These are phyloP conservation scores for Komagataella pastoris DNA, from an alignment of 805 yeast species.

Conservation along the genomic window DNA sequence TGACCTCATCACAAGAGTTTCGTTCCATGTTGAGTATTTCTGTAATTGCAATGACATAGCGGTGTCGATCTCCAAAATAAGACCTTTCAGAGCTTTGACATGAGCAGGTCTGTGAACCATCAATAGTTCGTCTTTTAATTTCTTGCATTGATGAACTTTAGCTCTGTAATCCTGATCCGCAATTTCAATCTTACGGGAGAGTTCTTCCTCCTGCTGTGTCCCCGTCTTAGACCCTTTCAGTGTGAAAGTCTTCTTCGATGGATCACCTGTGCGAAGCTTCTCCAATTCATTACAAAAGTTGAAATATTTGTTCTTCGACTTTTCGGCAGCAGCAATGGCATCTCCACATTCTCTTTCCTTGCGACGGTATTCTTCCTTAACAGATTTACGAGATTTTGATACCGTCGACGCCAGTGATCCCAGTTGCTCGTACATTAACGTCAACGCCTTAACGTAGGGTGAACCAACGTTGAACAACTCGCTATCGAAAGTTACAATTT, in stretches of 20 bases:
- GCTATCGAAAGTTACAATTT: slow-evolving; percentile 68
- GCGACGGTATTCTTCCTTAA: slow-evolving; percentile 72
- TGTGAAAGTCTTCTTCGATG: slow-evolving; percentile 69
- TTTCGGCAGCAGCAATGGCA: slow-evolving; percentile 72
- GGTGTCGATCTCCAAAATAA: slow-evolving; percentile 77
- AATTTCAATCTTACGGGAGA: slow-evolving; percentile 61
- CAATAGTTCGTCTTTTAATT: slow-evolving; percentile 60
- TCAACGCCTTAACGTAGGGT: slow-evolving; percentile 67
- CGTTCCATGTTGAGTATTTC: slow-evolving; percentile 79
- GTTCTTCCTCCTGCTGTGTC: slow-evolving; percentile 84
- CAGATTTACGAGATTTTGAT: slow-evolving; percentile 55
- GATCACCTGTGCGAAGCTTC: slow-evolving; percentile 67
- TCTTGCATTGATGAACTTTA: slow-evolving; percentile 60
- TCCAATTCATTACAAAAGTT: slow-evolving; percentile 81
- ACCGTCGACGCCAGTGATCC: slow-evolving; percentile 56
- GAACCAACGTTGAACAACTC: slow-evolving; percentile 53
- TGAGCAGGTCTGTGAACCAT: slow-evolving; percentile 66
- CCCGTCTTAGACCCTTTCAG: slow-evolving; percentile 69
- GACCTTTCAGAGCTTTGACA: slow-evolving; percentile 56
- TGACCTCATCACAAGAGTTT: slow-evolving; percentile 67
- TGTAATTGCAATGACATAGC: slow-evolving; percentile 83
- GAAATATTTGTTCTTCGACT: slow-evolving; percentile 70
- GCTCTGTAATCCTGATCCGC: slow-evolving; percentile 83
- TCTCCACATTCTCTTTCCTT: slow-evolving; percentile 80
- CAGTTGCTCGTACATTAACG: slow-evolving; percentile 78